These are phyloP conservation scores for Coelastrella sp. DNA, from an alignment of 139 green algal genomes.

Conservation along the genomic window DNA sequence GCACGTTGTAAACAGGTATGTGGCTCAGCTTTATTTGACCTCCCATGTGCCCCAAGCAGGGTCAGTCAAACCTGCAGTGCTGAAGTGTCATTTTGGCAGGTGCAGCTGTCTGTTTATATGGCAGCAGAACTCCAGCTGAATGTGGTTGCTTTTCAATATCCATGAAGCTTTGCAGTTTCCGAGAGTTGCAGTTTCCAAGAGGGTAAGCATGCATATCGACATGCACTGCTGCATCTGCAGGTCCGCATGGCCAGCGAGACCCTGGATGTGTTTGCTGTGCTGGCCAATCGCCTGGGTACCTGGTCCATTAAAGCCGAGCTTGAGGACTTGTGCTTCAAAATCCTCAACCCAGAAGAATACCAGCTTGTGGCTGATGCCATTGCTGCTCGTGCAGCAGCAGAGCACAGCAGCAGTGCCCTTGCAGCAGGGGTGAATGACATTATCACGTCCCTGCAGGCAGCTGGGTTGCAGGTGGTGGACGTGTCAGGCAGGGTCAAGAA, in stretches of 20 bases:
- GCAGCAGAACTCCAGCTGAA: too few relatives aligned
- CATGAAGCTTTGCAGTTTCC: too few relatives aligned
- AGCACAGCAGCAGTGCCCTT: neutral
- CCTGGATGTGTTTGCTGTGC: slow-evolving; percentile 82
- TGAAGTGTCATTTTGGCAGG: too few relatives aligned
- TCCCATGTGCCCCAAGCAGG: too few relatives aligned
- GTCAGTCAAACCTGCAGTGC: too few relatives aligned
- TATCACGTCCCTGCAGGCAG: slow-evolving; percentile 1
- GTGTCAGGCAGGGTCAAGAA: slow-evolving; percentile 90
- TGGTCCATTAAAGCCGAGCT: slow-evolving; percentile 91
- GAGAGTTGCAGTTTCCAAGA: too few relatives aligned
- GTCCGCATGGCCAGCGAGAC: slow-evolving; percentile 72
- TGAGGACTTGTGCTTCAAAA: slow-evolving; percentile 89
- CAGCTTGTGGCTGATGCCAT: slow-evolving; percentile 30
- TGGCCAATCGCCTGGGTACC: slow-evolving; percentile 92
- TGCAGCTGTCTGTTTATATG: too few relatives aligned
- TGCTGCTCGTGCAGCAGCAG: slow-evolving; percentile 27
- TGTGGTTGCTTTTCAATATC: too few relatives aligned
- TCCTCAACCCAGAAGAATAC: slow-evolving; percentile 64
- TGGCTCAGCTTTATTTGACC: neutral
- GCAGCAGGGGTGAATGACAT: slow-evolving; percentile 33
- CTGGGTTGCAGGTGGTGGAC: slow-evolving; percentile 69
- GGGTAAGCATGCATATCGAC: neutral
- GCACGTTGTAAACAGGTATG: slow-evolving; percentile 56
- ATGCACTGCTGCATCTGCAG: neutral